Conservation (phyloP, 1,284 basidiomycete genomes). For the Pseudozyma sp. region DNA sequence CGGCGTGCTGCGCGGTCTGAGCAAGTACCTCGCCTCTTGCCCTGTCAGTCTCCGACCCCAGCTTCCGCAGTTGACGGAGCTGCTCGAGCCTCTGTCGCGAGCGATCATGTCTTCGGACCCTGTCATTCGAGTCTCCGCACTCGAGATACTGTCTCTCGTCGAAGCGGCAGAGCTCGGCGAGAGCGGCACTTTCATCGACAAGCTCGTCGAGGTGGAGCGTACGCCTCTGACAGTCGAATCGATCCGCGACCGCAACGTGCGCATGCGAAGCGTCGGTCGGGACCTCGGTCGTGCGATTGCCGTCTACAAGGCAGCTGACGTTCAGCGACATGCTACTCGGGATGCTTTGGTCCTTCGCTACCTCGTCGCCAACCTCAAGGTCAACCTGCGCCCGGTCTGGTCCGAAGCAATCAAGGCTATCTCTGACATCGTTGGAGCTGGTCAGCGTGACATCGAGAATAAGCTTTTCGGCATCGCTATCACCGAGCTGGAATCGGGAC, state of each 20-base stretch:
- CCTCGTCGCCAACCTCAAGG: constrained; percentile 61
- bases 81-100: constrained; percentile 26
- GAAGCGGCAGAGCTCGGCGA: constrained; percentile 16
- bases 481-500: constrained; percentile 39
- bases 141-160: constrained; percentile 50
- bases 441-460: constrained; percentile 17
- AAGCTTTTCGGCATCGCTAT: constrained; percentile 28
- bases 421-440: constrained; percentile 50
- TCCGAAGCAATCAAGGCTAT: constrained; percentile 57
- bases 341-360: constrained; percentile 50
- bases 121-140: constrained; percentile 44
- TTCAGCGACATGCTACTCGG: constrained; percentile 13
- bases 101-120: constrained; percentile 56
- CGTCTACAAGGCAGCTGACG: constrained; percentile 31
- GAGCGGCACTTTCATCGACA: constrained; percentile 20
- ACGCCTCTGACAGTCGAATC: constrained; percentile 52
- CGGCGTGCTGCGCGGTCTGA: constrained; percentile 30
- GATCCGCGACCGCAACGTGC: constrained; percentile 64
- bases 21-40: constrained; percentile 38
- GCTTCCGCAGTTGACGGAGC: constrained; percentile 25
- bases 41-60: constrained; percentile 22
- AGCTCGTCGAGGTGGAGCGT: constrained; percentile 58
- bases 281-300: constrained; percentile 46
- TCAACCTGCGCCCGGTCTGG: constrained; percentile 67
- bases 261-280: constrained; percentile 58